Evolutionary conservation across 2,329 filamentous ascomycete genomes (phyloP), one percentile per base, ranked within the genome.

Genomic region (Penicillium sp.): DNA sequence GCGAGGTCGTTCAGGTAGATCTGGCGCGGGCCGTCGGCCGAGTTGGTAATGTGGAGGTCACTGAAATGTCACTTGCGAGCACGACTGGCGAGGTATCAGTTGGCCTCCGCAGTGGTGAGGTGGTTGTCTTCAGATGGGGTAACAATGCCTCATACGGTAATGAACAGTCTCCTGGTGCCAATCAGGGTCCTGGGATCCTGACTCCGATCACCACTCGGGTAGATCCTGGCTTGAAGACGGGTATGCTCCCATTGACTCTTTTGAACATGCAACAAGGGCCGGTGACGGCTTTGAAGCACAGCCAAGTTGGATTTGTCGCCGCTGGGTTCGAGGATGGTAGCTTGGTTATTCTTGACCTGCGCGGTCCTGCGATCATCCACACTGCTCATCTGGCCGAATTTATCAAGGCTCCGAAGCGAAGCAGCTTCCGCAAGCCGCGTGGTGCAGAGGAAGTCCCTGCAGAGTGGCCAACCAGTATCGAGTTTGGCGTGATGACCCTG

Each of bases 401-500:
- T 65, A 80, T 85, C 35, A 94, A 91, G 73, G 82, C 86, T n/a
- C 88, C 91, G 56, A 96, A 93, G 76, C 86, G 90, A 30, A 83
- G 87, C 2, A 92, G 91, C 57, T 90, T 97, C 70, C 71, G 81
- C 84, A 76, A 80, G 80, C 84, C 83, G 60, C 85, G 82, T 30
- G 80, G 76, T 56, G 77, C 81, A 26, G 76, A 83, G 5, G 76
- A 81, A 4, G 74, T 80, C 1, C 82, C 83, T 56, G 74, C 81
- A 53, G 93, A 97, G 72, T 96, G 89, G 86, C 88, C 92, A 0
- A 92, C 92, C 0, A 84, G 82, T 33, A 88, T 98, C 30, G 92
- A 97, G 73, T 99, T 98, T 79, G 92, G 92, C 57, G 92, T 97
- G 51, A 89, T 99, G 88, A 96, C 91, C 3, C 80, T 97, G 4